phyloP scores from a whole-genome alignment of 495 filamentous ascomycete genomes.

The Lophium mytilinum region DNA sequence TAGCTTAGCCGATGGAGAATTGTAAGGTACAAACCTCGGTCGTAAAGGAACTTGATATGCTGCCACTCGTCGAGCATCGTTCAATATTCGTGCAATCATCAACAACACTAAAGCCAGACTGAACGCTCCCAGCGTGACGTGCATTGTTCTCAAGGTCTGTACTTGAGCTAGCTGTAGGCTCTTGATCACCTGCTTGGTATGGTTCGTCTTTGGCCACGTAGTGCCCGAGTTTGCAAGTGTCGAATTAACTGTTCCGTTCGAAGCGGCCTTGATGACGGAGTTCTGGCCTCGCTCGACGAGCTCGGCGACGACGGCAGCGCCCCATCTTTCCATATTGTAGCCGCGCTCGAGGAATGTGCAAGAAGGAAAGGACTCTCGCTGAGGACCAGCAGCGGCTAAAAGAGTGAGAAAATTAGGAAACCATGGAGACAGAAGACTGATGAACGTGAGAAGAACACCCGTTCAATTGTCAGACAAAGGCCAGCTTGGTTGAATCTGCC shows the following conservation, averaged over 20 bases:
- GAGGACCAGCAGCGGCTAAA: constrained; percentile 26
- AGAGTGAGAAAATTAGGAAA: constrained; percentile 20
- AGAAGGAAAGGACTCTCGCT: constrained; percentile 15
- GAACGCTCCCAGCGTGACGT: constrained; percentile 24
- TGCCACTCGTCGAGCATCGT: constrained; percentile 18
- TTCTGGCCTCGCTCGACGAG: constrained; percentile 15
- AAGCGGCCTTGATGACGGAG: constrained; percentile 21
- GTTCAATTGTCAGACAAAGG: constrained; percentile 20
- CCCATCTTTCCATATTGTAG: constrained; percentile 26
- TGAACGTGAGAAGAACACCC: constrained; percentile 24
- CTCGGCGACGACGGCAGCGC: background rate
- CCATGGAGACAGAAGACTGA: constrained; percentile 24
- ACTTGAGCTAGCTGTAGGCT: constrained; percentile 20
- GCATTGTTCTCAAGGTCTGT: constrained; percentile 24
- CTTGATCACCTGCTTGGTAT: constrained; percentile 17
- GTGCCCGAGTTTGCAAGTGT: constrained; percentile 3
- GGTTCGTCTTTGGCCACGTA: constrained; percentile 17
- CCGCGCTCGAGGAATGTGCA: constrained; percentile 21
- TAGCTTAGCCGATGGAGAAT: background rate
- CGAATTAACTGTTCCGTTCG: constrained; percentile 3
- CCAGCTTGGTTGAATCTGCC: constrained; percentile 27
- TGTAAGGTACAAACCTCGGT: constrained; percentile 12
- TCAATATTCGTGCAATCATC: constrained; percentile 21
- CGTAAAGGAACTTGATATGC: constrained; percentile 9
- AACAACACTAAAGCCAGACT: constrained; percentile 19